These are phyloP conservation scores for Brasilioporus rufonigricans DNA, from an alignment of 768 basidiomycete species.

Conservation along the genomic window DNA sequence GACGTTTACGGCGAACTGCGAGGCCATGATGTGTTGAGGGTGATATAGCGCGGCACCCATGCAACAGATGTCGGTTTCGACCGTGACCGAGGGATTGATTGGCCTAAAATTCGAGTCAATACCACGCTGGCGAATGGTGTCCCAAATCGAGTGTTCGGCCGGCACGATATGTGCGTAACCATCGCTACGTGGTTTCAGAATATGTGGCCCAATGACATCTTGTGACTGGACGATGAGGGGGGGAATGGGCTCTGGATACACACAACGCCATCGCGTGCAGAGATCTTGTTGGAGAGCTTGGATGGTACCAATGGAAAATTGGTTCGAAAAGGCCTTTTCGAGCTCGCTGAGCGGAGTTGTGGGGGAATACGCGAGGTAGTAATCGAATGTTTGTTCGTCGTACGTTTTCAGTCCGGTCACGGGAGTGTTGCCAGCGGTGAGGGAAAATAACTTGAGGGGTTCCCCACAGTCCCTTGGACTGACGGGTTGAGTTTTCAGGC, in stretches of 20 bases:
- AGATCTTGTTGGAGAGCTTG: slow-evolving; percentile 12
- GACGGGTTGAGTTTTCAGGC: background rate
- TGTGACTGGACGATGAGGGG: slow-evolving; percentile 15
- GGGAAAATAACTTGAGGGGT: slow-evolving; percentile 8
- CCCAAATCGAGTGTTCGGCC: slow-evolving; percentile 14
- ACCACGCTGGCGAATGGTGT: slow-evolving; percentile 9
- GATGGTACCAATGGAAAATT: slow-evolving; percentile 12
- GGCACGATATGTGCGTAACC: slow-evolving; percentile 11
- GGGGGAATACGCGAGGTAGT: slow-evolving; percentile 2
- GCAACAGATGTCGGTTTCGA: background rate
- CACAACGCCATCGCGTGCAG: background rate
- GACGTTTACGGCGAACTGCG: slow-evolving; percentile 26
- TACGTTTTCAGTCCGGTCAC: background rate
- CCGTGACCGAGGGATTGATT: background rate
- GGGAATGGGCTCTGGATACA: slow-evolving; percentile 21
- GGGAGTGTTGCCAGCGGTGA: background rate
- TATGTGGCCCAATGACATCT: slow-evolving; percentile 14
- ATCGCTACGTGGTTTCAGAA: background rate
- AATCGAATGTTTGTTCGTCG: slow-evolving; percentile 8
- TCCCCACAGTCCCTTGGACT: background rate
- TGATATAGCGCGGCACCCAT: slow-evolving; percentile 8
- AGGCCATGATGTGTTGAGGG: slow-evolving; percentile 15
- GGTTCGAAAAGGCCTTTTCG: background rate
- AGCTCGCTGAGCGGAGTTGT: background rate
- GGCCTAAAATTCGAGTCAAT: slow-evolving; percentile 11